These are phyloP conservation scores for Coffea canephora DNA, from an alignment of 257 asterid genomes.

Conservation along the genomic window DNA sequence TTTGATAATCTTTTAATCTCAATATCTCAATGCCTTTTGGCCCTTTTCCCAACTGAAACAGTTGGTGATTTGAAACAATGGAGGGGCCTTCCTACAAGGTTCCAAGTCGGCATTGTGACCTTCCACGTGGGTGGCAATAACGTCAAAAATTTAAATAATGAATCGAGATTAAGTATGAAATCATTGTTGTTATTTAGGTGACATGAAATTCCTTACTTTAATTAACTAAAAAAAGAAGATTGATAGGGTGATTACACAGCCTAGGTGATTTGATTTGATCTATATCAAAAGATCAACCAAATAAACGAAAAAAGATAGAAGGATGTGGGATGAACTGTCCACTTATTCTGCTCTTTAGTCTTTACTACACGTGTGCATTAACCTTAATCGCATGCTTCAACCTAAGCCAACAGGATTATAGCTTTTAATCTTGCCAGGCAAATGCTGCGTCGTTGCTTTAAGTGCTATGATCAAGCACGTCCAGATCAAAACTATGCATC, in stretches of 20 bases:
- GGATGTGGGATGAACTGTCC: background rate
- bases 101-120: constrained; percentile 51
- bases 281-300: background rate
- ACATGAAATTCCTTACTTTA: constrained; percentile 10
- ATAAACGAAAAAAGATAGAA: background rate
- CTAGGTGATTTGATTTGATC: constrained; percentile 11
- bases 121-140: constrained; percentile 41
- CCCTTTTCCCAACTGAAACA: constrained; percentile 40
- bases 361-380: background rate
- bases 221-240: constrained; percentile 8
- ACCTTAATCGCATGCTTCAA: background rate
- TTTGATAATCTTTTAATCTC: background rate
- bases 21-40: constrained; percentile 13
- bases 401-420: background rate
- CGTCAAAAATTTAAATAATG: constrained; percentile 11
- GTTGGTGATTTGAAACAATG: constrained; percentile 45
- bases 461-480: background rate
- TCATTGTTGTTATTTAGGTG: constrained; percentile 1
- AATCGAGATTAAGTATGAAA: constrained; percentile 20
- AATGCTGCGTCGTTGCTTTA: background rate
- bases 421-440: background rate
- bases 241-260: constrained; percentile 6
- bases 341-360: background rate
- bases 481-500: background rate
- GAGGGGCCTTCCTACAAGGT: constrained; percentile 56